A percentile compares a stretch with the other conserved stretches of the same genome.
Evolutionary conservation across 1,284 basidiomycete genomes (phyloP).

Genomic region (Leccinum griseonigrum): DNA sequence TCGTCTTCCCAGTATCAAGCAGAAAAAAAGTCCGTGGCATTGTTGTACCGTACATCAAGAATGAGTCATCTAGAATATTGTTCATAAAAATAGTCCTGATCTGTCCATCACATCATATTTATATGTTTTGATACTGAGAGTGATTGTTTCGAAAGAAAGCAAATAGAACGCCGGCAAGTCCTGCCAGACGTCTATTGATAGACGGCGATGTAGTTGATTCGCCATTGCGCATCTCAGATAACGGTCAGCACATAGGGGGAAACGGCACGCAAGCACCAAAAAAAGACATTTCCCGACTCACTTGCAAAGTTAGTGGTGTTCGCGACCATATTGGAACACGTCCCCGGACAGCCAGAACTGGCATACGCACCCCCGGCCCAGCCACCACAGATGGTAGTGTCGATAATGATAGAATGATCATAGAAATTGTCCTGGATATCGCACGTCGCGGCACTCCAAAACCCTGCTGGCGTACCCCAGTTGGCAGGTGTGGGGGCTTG

Average conservation of each 20-base stretch:
- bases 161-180: not conserved
- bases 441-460: slow-evolving; percentile 62
- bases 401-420: slow-evolving; percentile 64
- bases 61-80: not conserved
- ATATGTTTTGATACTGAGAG: not conserved
- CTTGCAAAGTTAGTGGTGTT: slow-evolving; percentile 59
- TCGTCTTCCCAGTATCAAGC: not conserved
- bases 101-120: not conserved
- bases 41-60: not conserved
- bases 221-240: slow-evolving; percentile 50
- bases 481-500: slow-evolving; percentile 53
- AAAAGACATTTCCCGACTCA: slow-evolving; percentile 32
- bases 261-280: not conserved
- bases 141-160: not conserved
- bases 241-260: slow-evolving; percentile 6
- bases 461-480: slow-evolving; percentile 70
- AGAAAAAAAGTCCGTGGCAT: not conserved
- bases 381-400: slow-evolving; percentile 60
- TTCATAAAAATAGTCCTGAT: not conserved
- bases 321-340: slow-evolving; percentile 62
- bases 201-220: slow-evolving; percentile 46
- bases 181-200: slow-evolving; percentile 12
- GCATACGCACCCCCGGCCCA: slow-evolving; percentile 58
- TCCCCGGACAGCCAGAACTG: slow-evolving; percentile 63
- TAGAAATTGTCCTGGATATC: slow-evolving; percentile 65